Evolutionary conservation across 305 asterid genomes (phyloP), one percentile per base, ranked within the genome.

Genomic region (Caryopteris hybrid): DNA sequence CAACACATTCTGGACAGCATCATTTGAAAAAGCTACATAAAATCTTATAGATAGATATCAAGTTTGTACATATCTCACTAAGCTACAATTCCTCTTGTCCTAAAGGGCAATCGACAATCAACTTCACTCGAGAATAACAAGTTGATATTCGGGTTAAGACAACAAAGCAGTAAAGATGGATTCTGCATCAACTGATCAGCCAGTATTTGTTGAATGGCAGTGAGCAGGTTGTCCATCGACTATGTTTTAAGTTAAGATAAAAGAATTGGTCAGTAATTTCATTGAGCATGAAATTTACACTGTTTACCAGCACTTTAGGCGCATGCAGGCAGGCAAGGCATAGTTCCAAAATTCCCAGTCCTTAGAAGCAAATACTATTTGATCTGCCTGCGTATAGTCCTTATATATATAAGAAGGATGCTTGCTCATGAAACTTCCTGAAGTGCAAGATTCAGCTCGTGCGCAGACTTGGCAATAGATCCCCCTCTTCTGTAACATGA

Each of bases 361-460:
- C 71, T 51, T 51, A 21, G n/a, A 20, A 66, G 77, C 58, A 65
- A 71, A 51, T 58, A 80, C 56, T 74, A 46, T 12, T 64, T 50
- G 50, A 20, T 54, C 62, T 59, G 73, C 66, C 62, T 74, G 62
- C 64, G 68, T 75, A 53, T 68, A 54, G 58, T 54, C 51, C 74
- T 71, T 56, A n/a, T 68, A 69, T 66, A 66, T 67, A 63, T n/a
- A 53, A 36, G 78, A 59, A n/a, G 14, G 46, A 43, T 29, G 62
- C 74, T 55, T 63, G 66, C 81, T 89, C 90, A 89, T 55, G 90
- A 89, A 78, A 87, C 86, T 42, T 88, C 98, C 76, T 91, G 86
- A 70, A 95, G 92, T 13, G 96, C 92, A 61, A 91, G 86, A 80
- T 82, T 89, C 75, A 94, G 85, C 83, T 94, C 99, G 12, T 86